These are phyloP conservation scores for Triticum timopheevii DNA, from an alignment of 176 grass and related monocot genomes.

Conservation along the genomic window DNA sequence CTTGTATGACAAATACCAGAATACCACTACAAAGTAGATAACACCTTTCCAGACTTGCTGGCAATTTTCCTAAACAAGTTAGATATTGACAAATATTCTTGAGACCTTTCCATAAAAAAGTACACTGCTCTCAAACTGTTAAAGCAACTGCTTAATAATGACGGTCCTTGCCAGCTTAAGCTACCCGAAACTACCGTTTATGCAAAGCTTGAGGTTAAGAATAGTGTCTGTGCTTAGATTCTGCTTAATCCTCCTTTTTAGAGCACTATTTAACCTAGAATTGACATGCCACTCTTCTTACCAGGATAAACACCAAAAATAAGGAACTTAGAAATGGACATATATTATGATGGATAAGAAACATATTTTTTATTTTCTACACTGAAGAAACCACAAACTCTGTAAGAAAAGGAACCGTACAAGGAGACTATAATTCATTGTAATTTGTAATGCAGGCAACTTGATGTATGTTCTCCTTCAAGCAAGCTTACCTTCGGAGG, in stretches of 20 bases:
- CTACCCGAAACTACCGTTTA: not conserved
- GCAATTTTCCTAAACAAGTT: not conserved
- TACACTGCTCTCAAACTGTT: not conserved
- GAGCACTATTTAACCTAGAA: not conserved
- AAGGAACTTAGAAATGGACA: slow-evolving; percentile 1
- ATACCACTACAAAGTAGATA: not conserved
- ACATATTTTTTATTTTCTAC: not conserved
- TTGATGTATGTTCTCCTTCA: slow-evolving; percentile 12
- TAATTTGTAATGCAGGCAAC: not conserved
- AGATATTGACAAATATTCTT: no score
- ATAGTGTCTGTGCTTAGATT: not conserved
- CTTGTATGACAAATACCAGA: not conserved
- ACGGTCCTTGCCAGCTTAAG: not conserved
- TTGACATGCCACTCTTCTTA: not conserved
- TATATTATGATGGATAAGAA: not conserved
- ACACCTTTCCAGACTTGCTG: slow-evolving; percentile 15
- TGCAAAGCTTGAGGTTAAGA: not conserved
- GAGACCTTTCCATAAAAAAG: no score
- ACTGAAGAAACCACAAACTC: not conserved
- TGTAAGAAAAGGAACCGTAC: not conserved
- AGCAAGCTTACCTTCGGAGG: slow-evolving; percentile 58
- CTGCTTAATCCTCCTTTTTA: not conserved
- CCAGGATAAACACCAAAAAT: not conserved
- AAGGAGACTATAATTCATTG: slow-evolving; percentile 1
- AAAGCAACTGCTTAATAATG: not conserved